phyloP scores from a whole-genome alignment of 257 asterid genomes.

The Solanum bukasovii region DNA sequence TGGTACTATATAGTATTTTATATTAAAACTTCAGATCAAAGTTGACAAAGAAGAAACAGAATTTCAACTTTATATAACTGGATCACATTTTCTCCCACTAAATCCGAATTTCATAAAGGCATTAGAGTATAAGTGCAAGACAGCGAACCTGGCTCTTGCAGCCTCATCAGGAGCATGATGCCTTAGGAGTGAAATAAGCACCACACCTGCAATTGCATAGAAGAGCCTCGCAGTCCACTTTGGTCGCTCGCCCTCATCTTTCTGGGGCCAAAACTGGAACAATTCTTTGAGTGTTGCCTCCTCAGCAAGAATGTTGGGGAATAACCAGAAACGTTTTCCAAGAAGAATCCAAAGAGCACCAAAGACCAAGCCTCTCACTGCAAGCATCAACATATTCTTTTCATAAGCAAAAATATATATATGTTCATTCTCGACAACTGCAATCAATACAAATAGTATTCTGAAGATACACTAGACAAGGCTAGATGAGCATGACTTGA shows the following conservation, averaged over 20 bases:
- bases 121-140: neutral
- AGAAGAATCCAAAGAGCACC: constrained; percentile 71
- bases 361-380: constrained; percentile 81
- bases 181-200: constrained; percentile 61
- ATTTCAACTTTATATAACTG: neutral
- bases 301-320: constrained; percentile 98
- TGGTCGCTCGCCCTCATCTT: constrained; percentile 84
- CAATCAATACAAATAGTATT: neutral
- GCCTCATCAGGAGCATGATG: constrained; percentile 99
- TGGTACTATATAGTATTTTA: neutral
- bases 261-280: constrained; percentile 98
- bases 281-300: constrained; percentile 95
- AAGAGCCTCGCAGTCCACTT: constrained; percentile 95
- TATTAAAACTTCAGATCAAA: neutral
- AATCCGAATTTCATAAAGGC: neutral
- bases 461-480: neutral
- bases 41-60: neutral
- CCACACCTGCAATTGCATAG: constrained; percentile 54
- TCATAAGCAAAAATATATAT: neutral
- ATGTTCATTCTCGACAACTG: neutral
- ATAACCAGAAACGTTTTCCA: constrained; percentile 93
- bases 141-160: constrained; percentile 87
- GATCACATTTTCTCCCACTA: neutral
- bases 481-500: neutral
- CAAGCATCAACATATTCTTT: neutral